These are phyloP conservation scores for Candida montana DNA, from an alignment of 805 yeast genomes.

Conservation along the genomic window DNA sequence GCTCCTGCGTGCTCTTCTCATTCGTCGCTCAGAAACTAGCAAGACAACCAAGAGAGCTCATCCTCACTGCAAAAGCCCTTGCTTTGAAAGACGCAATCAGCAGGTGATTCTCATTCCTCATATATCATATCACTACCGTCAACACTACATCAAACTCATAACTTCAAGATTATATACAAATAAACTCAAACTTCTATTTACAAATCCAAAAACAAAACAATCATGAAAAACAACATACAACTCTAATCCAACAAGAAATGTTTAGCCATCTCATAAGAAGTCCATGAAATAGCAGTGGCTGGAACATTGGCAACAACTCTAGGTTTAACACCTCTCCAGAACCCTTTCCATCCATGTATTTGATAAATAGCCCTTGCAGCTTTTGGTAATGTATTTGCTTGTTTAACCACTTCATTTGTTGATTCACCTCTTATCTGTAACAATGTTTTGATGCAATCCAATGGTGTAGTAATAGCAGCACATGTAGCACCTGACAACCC, in stretches of 20 bases:
- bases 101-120: neutral
- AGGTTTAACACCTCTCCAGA: conserved; percentile 82
- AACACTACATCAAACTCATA: neutral
- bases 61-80: conserved; percentile 19
- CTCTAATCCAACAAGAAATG: conserved; percentile 27
- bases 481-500: conserved; percentile 93
- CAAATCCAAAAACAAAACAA: no score
- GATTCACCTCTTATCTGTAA: conserved; percentile 71
- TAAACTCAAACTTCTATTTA: no score
- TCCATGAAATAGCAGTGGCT: conserved; percentile 95
- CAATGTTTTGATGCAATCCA: conserved; percentile 89
- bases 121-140: no score
- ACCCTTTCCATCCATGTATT: conserved; percentile 59
- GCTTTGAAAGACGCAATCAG: conserved; percentile 20
- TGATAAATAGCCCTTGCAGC: conserved; percentile 67
- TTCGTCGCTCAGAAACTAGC: conserved; percentile 61
- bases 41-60: conserved; percentile 22
- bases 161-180: neutral
- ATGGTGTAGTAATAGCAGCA: conserved; percentile 90
- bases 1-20: conserved; percentile 76
- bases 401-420: conserved; percentile 41
- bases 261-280: conserved; percentile 96
- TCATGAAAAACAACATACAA: neutral
- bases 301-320: conserved; percentile 92
- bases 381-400: conserved; percentile 58